Percentiles rank a stretch among this genome's conserved stretches.
These are phyloP conservation scores for Cytidiella melzeri DNA, from an alignment of 768 basidiomycete species.

Conservation along the genomic window DNA sequence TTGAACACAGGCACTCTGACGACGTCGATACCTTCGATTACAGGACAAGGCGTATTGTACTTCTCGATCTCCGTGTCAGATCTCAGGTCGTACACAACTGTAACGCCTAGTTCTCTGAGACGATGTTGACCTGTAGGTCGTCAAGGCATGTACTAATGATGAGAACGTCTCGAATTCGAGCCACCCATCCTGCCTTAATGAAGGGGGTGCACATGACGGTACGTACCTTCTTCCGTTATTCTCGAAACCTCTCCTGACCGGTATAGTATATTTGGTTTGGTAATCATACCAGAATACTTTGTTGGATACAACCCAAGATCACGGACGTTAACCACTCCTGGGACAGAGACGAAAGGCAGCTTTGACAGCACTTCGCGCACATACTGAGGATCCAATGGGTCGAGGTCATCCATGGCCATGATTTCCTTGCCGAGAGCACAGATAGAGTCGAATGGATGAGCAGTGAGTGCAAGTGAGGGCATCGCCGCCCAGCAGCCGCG, in stretches of 20 bases:
- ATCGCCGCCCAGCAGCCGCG: conserved; percentile 1
- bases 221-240: conserved; percentile 63
- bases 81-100: conserved; percentile 69
- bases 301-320: conserved; percentile 62
- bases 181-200: too few relatives aligned
- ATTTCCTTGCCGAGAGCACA: conserved; percentile 1
- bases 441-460: conserved; percentile 1
- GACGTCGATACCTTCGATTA: conserved; percentile 57
- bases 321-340: conserved; percentile 73
- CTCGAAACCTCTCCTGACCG: conserved; percentile 70
- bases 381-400: conserved; percentile 60
- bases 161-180: too few relatives aligned
- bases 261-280: conserved; percentile 50
- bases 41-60: conserved; percentile 59
- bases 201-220: too few relatives aligned
- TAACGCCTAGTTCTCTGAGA: conserved; percentile 55
- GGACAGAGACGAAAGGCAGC: conserved; percentile 62
- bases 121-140: conserved; percentile 49
- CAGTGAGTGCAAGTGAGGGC: conserved; percentile 5
- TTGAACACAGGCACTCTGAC: conserved; percentile 57
- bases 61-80: conserved; percentile 76
- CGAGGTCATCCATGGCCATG: conserved; percentile 34
- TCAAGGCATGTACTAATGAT: not conserved
- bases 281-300: conserved; percentile 41
- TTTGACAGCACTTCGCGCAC: conserved; percentile 59